Base-by-base conservation (phyloP, 2,329 filamentous ascomycete genomes). In the Monosporascus ibericus region DNA sequence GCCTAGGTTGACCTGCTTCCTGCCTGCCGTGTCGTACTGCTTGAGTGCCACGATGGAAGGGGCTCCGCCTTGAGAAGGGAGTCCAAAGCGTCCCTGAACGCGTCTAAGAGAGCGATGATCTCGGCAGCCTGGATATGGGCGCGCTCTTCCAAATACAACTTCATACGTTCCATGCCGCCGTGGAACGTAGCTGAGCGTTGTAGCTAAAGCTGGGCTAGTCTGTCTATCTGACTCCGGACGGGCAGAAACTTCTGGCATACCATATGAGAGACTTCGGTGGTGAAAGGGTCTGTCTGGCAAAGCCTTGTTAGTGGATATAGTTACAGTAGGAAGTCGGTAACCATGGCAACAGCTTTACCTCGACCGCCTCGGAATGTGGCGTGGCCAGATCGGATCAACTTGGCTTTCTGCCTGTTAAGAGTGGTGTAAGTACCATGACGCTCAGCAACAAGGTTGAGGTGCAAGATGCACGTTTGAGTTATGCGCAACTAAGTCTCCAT, bases 301-400 rank as follows among this genome's bases (percentile, higher is more conserved):
- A 11, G 22, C 18, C 24, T 14, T 42, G 22, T n/a, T 20, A 48
- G 51, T 54, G 9, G 20, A 34, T 34, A 48, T 30, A 37, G 18
- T 24, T 11, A 20, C n/a, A 36, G n/a, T 38, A 6, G 11, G 15
- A 14, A 42, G 66, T 63, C 64, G 63, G 60, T 62, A 64, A 4
- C 30, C 9, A 9, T 14, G 30, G 9, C 30, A 9, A 11, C 30
- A 34, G 2, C 72, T 67, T 68, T 70, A 70, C 65, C 65, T 72
- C 66, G 61, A 72, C 67, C 62, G 66, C 66, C 60, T 72, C 67
- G 63, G 53, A 58, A 18, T 56, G 51, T 6, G 56, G 58, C 2
- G 56, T 61, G 25, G 36, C 51, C 8, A 61, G 55, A 30, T 14
- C 27, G 27, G 27, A 14, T 14, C 27, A 11, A 30, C 9, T 30